Percentiles rank a stretch among this genome's conserved stretches.
Evolutionary conservation across 495 filamentous ascomycete genomes (phyloP).

Genomic region (Penicillium canescens): DNA sequence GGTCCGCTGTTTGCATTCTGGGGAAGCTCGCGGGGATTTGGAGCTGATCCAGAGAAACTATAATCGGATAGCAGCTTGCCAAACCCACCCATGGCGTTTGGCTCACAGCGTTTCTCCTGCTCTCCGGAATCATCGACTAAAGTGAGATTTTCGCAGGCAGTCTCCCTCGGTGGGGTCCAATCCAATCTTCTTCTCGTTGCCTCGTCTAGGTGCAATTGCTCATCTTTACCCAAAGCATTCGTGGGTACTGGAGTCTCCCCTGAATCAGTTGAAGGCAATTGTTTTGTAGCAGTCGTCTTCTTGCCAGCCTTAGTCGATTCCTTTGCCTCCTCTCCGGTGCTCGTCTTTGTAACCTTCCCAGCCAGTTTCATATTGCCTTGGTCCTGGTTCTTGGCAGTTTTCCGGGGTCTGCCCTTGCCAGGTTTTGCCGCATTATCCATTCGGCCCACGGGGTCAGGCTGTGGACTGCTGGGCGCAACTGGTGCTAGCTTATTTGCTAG

Average conservation of each 20-base stretch:
- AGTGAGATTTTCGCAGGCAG: slow-evolving; percentile 2
- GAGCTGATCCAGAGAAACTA: slow-evolving; percentile 27
- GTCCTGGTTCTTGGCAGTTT: slow-evolving; percentile 19
- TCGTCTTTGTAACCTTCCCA: slow-evolving; percentile 36
- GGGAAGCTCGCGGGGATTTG: slow-evolving; percentile 9
- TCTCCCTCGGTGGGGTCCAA: slow-evolving; percentile 45
- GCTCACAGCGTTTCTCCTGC: not conserved
- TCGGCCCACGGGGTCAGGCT: slow-evolving; percentile 1
- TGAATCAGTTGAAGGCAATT: not conserved
- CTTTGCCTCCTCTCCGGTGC: slow-evolving; percentile 15
- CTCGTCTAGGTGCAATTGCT: slow-evolving; percentile 31
- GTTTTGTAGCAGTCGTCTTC: slow-evolving; percentile 5
- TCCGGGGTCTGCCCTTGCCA: slow-evolving; percentile 20
- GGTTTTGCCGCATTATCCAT: slow-evolving; percentile 21
- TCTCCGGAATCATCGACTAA: slow-evolving; percentile 11
- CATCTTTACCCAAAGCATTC: slow-evolving; percentile 20
- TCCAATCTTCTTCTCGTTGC: slow-evolving; percentile 40
- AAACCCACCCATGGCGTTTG: slow-evolving; percentile 12
- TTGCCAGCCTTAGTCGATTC: slow-evolving; percentile 13
- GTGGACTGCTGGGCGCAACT: not conserved
- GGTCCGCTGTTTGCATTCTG: slow-evolving; percentile 19
- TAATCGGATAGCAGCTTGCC: slow-evolving; percentile 34
- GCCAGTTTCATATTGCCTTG: slow-evolving; percentile 34
- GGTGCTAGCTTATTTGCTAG: slow-evolving; percentile 8
- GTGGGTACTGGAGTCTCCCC: not conserved